These are phyloP conservation scores for Verbena officinalis DNA, from an alignment of 257 asterid genomes.

Conservation along the genomic window DNA sequence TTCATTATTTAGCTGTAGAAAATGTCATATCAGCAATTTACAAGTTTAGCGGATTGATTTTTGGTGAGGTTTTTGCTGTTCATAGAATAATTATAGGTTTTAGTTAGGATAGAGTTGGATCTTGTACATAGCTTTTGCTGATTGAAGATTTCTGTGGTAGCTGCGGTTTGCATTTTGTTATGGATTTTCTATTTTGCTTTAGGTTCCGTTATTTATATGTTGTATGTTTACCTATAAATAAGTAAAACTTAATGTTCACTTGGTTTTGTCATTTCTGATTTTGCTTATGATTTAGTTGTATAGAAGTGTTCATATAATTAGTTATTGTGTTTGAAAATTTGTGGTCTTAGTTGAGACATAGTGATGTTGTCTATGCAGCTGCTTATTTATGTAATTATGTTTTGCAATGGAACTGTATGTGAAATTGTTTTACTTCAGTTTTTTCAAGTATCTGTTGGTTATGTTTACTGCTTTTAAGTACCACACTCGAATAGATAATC, in stretches of 20 bases:
- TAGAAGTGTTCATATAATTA: not conserved
- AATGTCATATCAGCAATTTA: too few relatives aligned
- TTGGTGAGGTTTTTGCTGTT: not conserved
- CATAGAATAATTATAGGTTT: not conserved
- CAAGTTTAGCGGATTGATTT: not conserved
- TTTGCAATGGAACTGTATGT: too few relatives aligned
- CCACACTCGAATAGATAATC: too few relatives aligned
- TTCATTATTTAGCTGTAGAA: too few relatives aligned
- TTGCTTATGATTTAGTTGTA: not conserved
- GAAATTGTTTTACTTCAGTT: too few relatives aligned
- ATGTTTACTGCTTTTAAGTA: not conserved
- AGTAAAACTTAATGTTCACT: too few relatives aligned
- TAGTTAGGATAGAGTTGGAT: not conserved
- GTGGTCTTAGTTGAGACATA: not conserved
- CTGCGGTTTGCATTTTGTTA: not conserved
- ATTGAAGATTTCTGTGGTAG: not conserved
- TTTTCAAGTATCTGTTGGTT: too few relatives aligned
- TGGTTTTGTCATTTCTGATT: not conserved
- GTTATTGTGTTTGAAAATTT: not conserved
- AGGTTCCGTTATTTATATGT: not conserved
- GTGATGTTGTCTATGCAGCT: slow-evolving; percentile 7
- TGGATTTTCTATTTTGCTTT: not conserved
- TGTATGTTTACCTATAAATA: not conserved
- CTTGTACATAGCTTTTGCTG: not conserved
- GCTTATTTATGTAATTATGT: too few relatives aligned